These are phyloP conservation scores for Fusarium anthophilum DNA, from an alignment of 2,329 filamentous ascomycete species.

Conservation along the genomic window DNA sequence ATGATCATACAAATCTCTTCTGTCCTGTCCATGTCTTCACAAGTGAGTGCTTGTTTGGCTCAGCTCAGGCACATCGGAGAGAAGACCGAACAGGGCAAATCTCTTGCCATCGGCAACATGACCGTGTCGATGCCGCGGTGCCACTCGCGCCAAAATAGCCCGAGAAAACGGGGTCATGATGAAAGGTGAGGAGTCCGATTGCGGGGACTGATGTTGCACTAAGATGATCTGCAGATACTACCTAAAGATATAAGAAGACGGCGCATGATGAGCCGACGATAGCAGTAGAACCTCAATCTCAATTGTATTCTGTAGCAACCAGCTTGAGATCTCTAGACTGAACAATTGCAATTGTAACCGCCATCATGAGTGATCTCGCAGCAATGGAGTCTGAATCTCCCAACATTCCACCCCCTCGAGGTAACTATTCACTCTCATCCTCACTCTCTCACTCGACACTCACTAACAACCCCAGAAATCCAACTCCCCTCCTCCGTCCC, in stretches of 20 bases:
- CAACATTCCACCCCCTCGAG: constrained; percentile 39
- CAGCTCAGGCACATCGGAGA: neutral
- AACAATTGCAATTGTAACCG: neutral
- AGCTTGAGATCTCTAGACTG: neutral
- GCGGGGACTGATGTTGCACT: constrained; percentile 6
- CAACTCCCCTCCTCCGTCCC: constrained; percentile 28
- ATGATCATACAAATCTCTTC: neutral
- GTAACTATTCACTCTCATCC: neutral
- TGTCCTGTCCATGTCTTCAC: neutral
- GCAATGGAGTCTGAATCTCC: constrained; percentile 42
- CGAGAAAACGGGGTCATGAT: constrained; percentile 10
- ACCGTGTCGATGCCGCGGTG: neutral
- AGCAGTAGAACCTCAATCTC: neutral
- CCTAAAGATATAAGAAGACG: constrained; percentile 1
- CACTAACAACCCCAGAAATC: constrained; percentile 15
- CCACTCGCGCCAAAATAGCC: constrained; percentile 26
- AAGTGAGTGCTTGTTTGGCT: neutral
- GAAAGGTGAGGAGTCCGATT: constrained; percentile 30
- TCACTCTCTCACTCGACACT: neutral
- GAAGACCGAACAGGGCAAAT: neutral
- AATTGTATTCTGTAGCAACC: neutral
- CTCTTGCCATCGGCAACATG: neutral
- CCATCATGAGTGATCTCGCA: constrained; percentile 40
- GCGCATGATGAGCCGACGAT: neutral
- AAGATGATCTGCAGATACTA: neutral